phyloP scores from a whole-genome alignment of 148 eudicot species.

The Vaccinium vitisidaea region DNA sequence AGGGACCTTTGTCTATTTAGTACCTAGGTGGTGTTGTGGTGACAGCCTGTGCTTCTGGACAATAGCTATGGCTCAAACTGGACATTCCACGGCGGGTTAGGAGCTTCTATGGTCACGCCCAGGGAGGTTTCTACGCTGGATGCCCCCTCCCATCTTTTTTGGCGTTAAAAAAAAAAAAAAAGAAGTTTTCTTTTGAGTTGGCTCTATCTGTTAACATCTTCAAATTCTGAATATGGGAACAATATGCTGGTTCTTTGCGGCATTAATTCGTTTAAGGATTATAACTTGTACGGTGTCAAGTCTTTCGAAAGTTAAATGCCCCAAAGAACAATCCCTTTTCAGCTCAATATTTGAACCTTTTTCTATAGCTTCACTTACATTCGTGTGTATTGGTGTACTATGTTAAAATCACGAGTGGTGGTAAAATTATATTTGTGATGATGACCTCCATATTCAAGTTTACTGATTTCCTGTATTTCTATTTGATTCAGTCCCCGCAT shows the following conservation, averaged over 20 bases:
- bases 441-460: not conserved
- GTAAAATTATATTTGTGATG: not conserved
- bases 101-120: too few species aligned
- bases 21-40: too few species aligned
- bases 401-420: not conserved
- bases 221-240: conserved; percentile 6
- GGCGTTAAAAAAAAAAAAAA: too few species aligned
- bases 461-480: not conserved
- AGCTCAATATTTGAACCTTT: not conserved
- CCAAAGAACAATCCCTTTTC: not conserved
- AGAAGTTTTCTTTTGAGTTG: not conserved
- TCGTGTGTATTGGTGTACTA: not conserved
- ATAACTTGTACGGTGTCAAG: not conserved
- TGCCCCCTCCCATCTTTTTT: too few species aligned
- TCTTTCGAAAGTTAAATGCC: not conserved
- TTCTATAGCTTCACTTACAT: not conserved
- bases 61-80: too few species aligned
- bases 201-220: not conserved
- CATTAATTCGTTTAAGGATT: not conserved
- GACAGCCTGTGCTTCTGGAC: too few species aligned
- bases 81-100: too few species aligned
- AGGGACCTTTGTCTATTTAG: too few species aligned
- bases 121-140: too few species aligned
- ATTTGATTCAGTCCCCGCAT: not conserved
- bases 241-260: not conserved